phyloP scores from a whole-genome alignment of 805 yeast genomes.

The Phaffomyces thermotolerans region DNA sequence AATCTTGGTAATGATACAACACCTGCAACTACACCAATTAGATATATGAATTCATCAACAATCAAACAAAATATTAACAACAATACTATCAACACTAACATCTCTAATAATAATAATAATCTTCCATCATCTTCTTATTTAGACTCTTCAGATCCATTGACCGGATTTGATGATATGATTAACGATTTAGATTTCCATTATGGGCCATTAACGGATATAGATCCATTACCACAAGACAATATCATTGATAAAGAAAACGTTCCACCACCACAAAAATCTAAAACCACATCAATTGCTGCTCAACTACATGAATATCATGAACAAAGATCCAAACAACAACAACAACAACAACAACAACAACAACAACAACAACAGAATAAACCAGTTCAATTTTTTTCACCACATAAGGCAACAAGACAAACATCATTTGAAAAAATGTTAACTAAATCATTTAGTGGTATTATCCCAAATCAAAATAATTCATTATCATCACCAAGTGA shows the following conservation, averaged over 20 bases:
- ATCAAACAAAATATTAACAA: no score
- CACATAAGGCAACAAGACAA: constrained; percentile 19
- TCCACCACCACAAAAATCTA: constrained; percentile 25
- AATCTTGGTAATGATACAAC: constrained; percentile 15
- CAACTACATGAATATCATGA: constrained; percentile 16
- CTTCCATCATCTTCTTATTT: constrained; percentile 10
- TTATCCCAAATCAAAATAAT: constrained; percentile 11
- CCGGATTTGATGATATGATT: constrained; percentile 30
- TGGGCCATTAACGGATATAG: constrained; percentile 26
- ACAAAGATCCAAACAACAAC: constrained; percentile 3
- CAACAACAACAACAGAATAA: background rate
- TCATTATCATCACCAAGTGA: constrained; percentile 17
- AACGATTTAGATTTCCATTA: constrained; percentile 25
- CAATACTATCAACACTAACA: no score
- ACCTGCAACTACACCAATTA: constrained; percentile 15
- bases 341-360: background rate
- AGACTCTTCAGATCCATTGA: constrained; percentile 26
- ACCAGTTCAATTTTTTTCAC: background rate
- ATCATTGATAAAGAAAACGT: constrained; percentile 29
- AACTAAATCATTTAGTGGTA: constrained; percentile 31
- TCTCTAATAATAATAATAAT: background rate
- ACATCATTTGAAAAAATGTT: constrained; percentile 32
- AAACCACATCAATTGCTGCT: constrained; percentile 16
- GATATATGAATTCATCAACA: background rate
- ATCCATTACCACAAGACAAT: constrained; percentile 21